These are phyloP conservation scores for Viola odorata DNA, from an alignment of 345 rosid genomes.

Conservation along the genomic window DNA sequence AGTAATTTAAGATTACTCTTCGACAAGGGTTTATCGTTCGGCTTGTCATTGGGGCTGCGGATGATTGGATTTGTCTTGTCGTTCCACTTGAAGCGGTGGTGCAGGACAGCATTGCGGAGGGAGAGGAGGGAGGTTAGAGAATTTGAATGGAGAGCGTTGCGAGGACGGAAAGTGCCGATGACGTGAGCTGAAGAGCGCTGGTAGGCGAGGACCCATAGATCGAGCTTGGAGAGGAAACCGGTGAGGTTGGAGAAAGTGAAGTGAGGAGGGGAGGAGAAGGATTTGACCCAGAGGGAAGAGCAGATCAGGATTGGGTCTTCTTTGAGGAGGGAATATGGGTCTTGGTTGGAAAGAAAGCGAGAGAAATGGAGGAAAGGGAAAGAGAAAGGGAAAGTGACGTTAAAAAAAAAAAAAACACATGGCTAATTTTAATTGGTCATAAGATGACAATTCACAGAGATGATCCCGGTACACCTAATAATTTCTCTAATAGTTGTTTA, in stretches of 20 bases:
- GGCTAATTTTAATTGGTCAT: too few species aligned
- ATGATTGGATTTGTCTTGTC: conserved; percentile 57
- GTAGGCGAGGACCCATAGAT: conserved; percentile 89
- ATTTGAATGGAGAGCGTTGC: conserved; percentile 57
- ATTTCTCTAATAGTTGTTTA: too few species aligned
- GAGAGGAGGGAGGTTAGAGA: conserved; percentile 72
- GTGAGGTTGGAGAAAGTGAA: conserved; percentile 61
- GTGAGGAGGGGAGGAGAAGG: conserved; percentile 62
- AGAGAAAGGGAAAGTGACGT: conserved; percentile 4
- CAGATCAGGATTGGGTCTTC: conserved; percentile 81
- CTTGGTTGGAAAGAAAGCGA: conserved; percentile 27
- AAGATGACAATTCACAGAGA: too few species aligned
- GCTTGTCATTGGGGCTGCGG: conserved; percentile 59
- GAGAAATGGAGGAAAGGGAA: conserved; percentile 27
- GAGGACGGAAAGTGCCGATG: conserved; percentile 88
- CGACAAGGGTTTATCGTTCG: conserved; percentile 37
- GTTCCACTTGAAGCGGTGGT: conserved; percentile 63
- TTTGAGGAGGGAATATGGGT: conserved; percentile 58
- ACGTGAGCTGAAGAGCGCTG: conserved; percentile 75
- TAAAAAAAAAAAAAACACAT: too few species aligned
- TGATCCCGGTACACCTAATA: too few species aligned
- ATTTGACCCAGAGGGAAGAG: conserved; percentile 80
- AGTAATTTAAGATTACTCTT: conserved; percentile 48
- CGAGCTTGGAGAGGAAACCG: conserved; percentile 84
- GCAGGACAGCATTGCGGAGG: conserved; percentile 57